Evolutionary conservation across 441 rosid species (phyloP).

Genomic region (Arabidopsis hybrid): DNA sequence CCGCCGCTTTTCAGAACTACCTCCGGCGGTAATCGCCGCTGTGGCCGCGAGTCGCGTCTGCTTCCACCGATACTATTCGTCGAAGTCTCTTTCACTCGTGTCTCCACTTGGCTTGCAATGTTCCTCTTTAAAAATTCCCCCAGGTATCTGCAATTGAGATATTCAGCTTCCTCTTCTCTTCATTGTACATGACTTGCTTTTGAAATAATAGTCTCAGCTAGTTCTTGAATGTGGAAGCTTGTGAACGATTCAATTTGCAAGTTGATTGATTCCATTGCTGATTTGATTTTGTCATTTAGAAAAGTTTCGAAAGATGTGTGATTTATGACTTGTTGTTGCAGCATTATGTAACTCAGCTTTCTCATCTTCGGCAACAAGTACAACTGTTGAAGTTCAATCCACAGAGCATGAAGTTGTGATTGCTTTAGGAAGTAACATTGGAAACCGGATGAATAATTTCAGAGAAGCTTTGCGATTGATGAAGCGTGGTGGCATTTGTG

Average conservation of each 20-base stretch:
- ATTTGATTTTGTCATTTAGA: not conserved
- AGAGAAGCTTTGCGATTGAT: slow-evolving; percentile 67
- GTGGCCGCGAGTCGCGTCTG: slow-evolving; percentile 16
- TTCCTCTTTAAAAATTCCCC: slow-evolving; percentile 12
- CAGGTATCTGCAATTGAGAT: slow-evolving; percentile 16
- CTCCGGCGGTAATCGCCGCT: not conserved
- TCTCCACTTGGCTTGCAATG: slow-evolving; percentile 10
- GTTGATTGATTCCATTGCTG: slow-evolving; percentile 15
- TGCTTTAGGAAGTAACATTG: slow-evolving; percentile 95
- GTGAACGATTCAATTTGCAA: not conserved
- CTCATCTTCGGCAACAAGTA: slow-evolving; percentile 48
- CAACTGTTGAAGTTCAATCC: slow-evolving; percentile 60
- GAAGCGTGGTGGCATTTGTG: slow-evolving; percentile 65
- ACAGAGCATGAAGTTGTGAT: slow-evolving; percentile 84
- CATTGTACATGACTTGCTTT: not conserved
- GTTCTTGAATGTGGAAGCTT: slow-evolving; percentile 19
- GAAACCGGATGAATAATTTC: slow-evolving; percentile 74
- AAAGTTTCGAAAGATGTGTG: not conserved
- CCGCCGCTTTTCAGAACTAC: slow-evolving; percentile 26
- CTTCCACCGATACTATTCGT: slow-evolving; percentile 40
- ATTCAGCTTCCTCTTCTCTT: not conserved
- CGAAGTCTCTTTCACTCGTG: slow-evolving; percentile 12
- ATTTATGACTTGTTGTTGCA: slow-evolving; percentile 42
- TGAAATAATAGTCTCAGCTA: not conserved
- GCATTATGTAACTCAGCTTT: slow-evolving; percentile 49